Conservation (phyloP, 2,329 filamentous ascomycete species). For the Fusarium fujikuroi region DNA sequence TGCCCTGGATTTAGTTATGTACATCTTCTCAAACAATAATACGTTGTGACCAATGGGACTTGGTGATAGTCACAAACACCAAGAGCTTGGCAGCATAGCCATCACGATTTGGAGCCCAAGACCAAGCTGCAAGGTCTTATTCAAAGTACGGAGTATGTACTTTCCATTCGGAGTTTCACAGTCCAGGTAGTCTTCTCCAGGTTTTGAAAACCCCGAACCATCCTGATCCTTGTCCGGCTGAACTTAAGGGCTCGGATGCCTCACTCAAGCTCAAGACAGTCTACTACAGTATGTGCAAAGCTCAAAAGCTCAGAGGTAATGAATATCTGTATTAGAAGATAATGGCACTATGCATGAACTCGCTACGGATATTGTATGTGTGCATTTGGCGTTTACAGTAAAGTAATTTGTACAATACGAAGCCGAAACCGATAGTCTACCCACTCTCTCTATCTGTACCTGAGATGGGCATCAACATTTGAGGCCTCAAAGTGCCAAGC, state of each 20-base stretch:
- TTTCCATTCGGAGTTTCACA: not conserved
- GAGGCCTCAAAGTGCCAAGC: conserved; percentile 22
- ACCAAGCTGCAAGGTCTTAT: not conserved
- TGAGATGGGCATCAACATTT: conserved; percentile 1
- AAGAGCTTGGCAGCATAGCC: conserved; percentile 22
- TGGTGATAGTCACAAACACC: not conserved
- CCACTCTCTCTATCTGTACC: not conserved
- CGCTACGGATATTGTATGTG: not conserved
- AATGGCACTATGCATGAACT: not conserved
- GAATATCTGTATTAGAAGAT: not conserved
- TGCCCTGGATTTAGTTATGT: conserved; percentile 9
- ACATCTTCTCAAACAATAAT: conserved; percentile 2
- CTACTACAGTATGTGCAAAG: not conserved
- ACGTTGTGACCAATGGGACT: conserved; percentile 10
- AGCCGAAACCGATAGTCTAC: not conserved
- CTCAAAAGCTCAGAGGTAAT: not conserved
- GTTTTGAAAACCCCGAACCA: conserved; percentile 19
- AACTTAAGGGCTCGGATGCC: conserved; percentile 20
- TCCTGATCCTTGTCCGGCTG: conserved; percentile 20
- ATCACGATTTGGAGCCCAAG: conserved; percentile 7
- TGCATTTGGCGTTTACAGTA: not conserved
- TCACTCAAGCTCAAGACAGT: not conserved
- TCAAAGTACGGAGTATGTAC: conserved; percentile 5
- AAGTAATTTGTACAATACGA: not conserved
- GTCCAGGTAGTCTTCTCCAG: conserved; percentile 22